Conservation (phyloP, 495 filamentous ascomycete species). For the Lasiosphaeria miniovina region DNA sequence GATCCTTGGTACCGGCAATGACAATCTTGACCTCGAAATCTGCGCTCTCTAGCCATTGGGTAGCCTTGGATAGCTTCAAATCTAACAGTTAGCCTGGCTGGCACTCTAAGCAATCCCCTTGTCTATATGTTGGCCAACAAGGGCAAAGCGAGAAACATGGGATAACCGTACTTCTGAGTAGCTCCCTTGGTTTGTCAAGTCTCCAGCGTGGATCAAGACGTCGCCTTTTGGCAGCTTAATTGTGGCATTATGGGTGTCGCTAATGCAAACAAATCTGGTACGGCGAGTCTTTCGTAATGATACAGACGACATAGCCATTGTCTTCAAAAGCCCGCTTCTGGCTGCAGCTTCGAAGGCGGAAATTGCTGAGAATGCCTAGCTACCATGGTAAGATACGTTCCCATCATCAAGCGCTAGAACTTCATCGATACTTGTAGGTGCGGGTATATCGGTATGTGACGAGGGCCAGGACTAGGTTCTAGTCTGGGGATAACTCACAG, state of each 20-base stretch:
- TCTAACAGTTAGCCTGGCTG: neutral
- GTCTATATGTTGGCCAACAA: neutral
- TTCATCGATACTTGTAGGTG: no score
- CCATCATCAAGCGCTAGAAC: no score
- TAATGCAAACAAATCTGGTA: constrained; percentile 64
- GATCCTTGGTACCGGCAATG: constrained; percentile 62
- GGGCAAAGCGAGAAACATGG: neutral
- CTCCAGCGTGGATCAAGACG: constrained; percentile 86
- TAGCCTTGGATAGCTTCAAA: constrained; percentile 39
- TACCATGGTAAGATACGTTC: no score
- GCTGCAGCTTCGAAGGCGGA: no score
- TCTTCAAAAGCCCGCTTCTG: neutral
- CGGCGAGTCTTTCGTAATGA: constrained; percentile 24
- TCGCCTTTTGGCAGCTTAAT: constrained; percentile 74
- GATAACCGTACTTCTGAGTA: constrained; percentile 34
- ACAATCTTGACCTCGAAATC: constrained; percentile 81
- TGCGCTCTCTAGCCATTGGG: constrained; percentile 75
- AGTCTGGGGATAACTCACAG: no score
- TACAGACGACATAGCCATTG: neutral
- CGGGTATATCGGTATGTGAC: no score
- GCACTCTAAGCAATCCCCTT: neutral
- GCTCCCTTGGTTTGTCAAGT: constrained; percentile 79
- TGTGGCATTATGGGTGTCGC: constrained; percentile 80
- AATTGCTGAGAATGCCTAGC: no score
- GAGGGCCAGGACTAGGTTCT: no score